These are phyloP conservation scores for Penicillium pulvis DNA, from an alignment of 495 filamentous ascomycete genomes.

Conservation along the genomic window DNA sequence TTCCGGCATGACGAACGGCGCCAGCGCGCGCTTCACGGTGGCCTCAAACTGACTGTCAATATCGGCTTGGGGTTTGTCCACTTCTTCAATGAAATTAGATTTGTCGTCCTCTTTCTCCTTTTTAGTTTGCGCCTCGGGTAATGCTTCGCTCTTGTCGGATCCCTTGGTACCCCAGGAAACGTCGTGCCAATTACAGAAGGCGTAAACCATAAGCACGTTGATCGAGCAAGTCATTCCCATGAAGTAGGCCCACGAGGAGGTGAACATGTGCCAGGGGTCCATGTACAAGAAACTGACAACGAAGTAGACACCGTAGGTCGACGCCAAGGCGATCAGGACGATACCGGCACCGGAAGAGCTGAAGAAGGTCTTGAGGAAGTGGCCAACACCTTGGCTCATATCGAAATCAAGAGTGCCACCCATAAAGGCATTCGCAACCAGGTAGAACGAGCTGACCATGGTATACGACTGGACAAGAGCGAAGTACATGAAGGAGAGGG, in stretches of 20 bases:
- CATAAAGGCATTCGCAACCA: slow-evolving; percentile 80
- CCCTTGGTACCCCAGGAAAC: slow-evolving; percentile 99
- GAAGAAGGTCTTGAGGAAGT: slow-evolving; percentile 75
- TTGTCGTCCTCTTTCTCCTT: slow-evolving; percentile 71
- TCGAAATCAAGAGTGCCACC: slow-evolving; percentile 55
- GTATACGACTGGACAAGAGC: slow-evolving; percentile 85
- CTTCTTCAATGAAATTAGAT: slow-evolving; percentile 87
- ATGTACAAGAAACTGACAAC: slow-evolving; percentile 94
- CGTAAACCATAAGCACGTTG: slow-evolving; percentile 98
- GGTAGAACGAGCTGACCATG: slow-evolving; percentile 81
- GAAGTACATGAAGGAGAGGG: slow-evolving; percentile 87
- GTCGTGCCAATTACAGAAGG: slow-evolving; percentile 99
- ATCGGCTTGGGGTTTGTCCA: slow-evolving; percentile 95
- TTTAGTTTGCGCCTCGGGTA: slow-evolving; percentile 82
- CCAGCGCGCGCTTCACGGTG: slow-evolving; percentile 89
- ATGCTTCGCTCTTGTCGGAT: slow-evolving; percentile 90
- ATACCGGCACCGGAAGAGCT: slow-evolving; percentile 69
- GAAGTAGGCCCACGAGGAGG: slow-evolving; percentile 91
- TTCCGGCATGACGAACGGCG: slow-evolving; percentile 71
- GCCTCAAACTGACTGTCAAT: slow-evolving; percentile 96
- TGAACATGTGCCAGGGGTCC: slow-evolving; percentile 99
- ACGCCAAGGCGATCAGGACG: slow-evolving; percentile 86
- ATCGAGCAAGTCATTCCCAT: slow-evolving; percentile 93
- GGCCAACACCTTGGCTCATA: slow-evolving; percentile 47
- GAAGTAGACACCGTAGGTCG: slow-evolving; percentile 95